Conservation (phyloP, 352 stramenopile species). For the Phytophthora cactorum region DNA sequence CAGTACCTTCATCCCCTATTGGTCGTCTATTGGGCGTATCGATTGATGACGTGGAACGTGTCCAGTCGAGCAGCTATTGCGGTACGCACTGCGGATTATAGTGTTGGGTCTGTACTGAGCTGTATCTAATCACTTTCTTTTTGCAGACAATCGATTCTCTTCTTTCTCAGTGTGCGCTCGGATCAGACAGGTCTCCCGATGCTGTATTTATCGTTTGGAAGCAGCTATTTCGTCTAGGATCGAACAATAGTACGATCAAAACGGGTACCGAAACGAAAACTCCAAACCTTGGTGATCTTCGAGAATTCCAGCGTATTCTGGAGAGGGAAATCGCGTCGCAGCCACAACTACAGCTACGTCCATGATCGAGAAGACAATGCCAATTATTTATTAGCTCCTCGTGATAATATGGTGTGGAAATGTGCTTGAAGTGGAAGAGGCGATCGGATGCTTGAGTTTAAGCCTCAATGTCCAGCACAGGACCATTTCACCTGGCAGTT, state of each 20-base stretch:
- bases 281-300: conserved; percentile 25
- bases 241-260: background rate
- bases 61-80: conserved; percentile 62
- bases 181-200: conserved; percentile 57
- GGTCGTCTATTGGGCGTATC: conserved; percentile 70
- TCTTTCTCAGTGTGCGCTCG: conserved; percentile 62
- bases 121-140: conserved; percentile 2
- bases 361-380: conserved; percentile 29
- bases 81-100: conserved; percentile 32
- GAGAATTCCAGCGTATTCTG: conserved; percentile 45
- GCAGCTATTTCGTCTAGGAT: conserved; percentile 58
- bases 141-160: conserved; percentile 71
- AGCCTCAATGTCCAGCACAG: conserved; percentile 62
- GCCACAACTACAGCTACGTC: conserved; percentile 57
- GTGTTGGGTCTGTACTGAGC: background rate
- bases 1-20: conserved; percentile 73
- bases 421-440: conserved; percentile 1
- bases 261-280: conserved; percentile 15
- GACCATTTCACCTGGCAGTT: conserved; percentile 73
- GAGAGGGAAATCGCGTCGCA: conserved; percentile 60
- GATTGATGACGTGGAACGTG: conserved; percentile 71
- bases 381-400: conserved; percentile 31
- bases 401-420: conserved; percentile 20
- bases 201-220: conserved; percentile 66
- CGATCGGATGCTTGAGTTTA: conserved; percentile 1